Base-by-base conservation (phyloP, 2,329 filamentous ascomycete species). In the Furcasterigmium furcatum region DNA sequence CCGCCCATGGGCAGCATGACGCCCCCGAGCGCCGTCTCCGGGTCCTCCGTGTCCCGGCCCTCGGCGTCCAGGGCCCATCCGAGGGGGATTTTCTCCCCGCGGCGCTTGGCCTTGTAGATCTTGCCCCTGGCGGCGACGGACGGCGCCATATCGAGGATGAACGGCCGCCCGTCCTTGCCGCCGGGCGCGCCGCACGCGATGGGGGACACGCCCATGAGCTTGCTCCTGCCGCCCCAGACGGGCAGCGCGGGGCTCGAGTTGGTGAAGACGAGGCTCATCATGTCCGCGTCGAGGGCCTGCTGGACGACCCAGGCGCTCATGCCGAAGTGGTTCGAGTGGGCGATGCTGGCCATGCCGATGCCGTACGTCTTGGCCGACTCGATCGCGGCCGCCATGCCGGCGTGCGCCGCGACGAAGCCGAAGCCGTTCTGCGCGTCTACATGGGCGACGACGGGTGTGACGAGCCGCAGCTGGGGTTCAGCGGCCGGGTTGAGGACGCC, bases 1-100 rank as follows among this genome's bases (percentile, higher is more conserved):
- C 89, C 88, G 3, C 88, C 88, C 85, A 94, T 91, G 0, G 88
- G 88, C 18, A 92, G 67, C 88, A 94, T 92, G 4, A 91, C 86
- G 1, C 88, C 88, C 27, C 81, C 79, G 9, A 94, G 67, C 0
- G 88, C 89, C 18, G 73, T 74, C 1, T 73, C 77, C 0, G 89
- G 87, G 54, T 94, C 87, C 46, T 86, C 79, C 0, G 87, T 90
- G n/a, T 67, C 73, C 12, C 71, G 70, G 1, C 88, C 88, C 14
- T 91, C 77, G 0, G 68, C 73, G 62, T 92, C 87, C 7, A 92
- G 70, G 1, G 87, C 88, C 88, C 88, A 94, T 55, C 85, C 83
- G 1, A 64, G 46, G 0, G 84, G 85, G n/a, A 88, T 88, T 66
- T 79, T 82, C 56, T 87, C 84, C 0, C 81, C 82, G 22, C 85